These are phyloP conservation scores for Penicillium malachiteum DNA, from an alignment of 495 filamentous ascomycete species.

Conservation along the genomic window DNA sequence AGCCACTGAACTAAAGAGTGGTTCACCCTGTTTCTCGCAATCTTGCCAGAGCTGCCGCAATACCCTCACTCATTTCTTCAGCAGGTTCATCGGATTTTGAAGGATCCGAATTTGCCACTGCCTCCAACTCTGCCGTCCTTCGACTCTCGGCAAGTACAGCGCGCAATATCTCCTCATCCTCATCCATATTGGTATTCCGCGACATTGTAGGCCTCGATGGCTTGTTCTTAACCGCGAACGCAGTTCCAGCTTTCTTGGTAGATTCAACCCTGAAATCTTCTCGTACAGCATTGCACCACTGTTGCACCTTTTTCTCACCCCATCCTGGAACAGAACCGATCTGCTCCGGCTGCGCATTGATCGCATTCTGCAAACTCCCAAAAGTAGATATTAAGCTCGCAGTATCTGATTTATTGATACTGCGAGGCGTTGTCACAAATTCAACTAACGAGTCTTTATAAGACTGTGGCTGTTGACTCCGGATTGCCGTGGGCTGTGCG, in stretches of 20 bases:
- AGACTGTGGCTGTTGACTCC: constrained; percentile 73
- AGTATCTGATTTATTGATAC: constrained; percentile 92
- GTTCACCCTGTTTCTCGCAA: constrained; percentile 18
- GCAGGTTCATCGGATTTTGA: not conserved
- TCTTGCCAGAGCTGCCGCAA: constrained; percentile 25
- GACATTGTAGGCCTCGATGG: constrained; percentile 25
- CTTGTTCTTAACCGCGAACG: constrained; percentile 5
- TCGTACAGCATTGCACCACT: constrained; percentile 76
- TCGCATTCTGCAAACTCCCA: constrained; percentile 77
- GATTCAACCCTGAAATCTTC: constrained; percentile 79
- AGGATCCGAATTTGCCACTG: not conserved
- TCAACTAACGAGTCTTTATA: constrained; percentile 91
- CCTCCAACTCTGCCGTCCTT: constrained; percentile 3
- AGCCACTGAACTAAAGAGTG: not conserved
- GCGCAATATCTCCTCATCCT: constrained; percentile 20
- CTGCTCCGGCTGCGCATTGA: constrained; percentile 87
- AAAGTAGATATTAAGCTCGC: constrained; percentile 83
- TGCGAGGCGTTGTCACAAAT: constrained; percentile 85
- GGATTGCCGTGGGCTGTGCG: constrained; percentile 75
- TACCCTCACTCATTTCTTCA: constrained; percentile 24
- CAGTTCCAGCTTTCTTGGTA: constrained; percentile 54
- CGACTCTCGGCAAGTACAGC: constrained; percentile 19
- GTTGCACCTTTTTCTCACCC: constrained; percentile 91
- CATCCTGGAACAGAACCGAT: constrained; percentile 79
- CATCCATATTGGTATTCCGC: constrained; percentile 33